Evolutionary conservation across 345 rosid genomes (phyloP), one percentile per base, ranked within the genome.

Genomic region (Nephelium lappaceum): DNA sequence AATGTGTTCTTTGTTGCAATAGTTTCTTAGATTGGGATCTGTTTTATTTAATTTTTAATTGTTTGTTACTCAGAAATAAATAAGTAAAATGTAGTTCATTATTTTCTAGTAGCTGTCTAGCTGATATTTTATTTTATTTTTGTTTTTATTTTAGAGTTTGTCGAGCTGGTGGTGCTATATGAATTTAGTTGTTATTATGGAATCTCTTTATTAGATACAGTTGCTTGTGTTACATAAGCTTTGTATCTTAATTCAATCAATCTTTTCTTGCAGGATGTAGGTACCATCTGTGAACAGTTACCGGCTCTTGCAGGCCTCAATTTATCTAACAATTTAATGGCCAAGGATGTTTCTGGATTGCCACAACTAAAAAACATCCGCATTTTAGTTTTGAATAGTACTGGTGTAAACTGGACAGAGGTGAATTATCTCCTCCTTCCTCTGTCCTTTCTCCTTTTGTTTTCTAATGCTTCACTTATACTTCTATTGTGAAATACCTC

Each of bases 381-480:
- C 73, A 79, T 90, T 75, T 82, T 95, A 81, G 99, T 94, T 84
- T 71, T 95, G 81, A 95, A 92, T 86, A 76, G 81, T 88, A 86
- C 87, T 21, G 89, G 95, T 71, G 69, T 92, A 53, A 88, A 72
- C 62, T 95, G 97, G 99, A 85, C 81, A 43, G 93, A 92, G 95
- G 99, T 92, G 69, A 62, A 66, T 36, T 67, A 66, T 53, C 43
- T 27, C 38, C 27, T 78, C 47, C 36, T 36, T 18, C 64, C 55
- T 74, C 45, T 69, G 11, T 42, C 19, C 57, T 65, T 58, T 11
- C 14, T 14, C 3, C 9, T 47, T 71, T 41, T 65, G 16, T 23
- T 21, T 57, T 41, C 21, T 8, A 42, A 11, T n/a, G 8, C 0
- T n/a, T 51, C 23, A 0, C 36, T 57, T 8, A 16, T 8, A 71